Conservation (phyloP, 305 asterid species). For the Solanum hybrid region DNA sequence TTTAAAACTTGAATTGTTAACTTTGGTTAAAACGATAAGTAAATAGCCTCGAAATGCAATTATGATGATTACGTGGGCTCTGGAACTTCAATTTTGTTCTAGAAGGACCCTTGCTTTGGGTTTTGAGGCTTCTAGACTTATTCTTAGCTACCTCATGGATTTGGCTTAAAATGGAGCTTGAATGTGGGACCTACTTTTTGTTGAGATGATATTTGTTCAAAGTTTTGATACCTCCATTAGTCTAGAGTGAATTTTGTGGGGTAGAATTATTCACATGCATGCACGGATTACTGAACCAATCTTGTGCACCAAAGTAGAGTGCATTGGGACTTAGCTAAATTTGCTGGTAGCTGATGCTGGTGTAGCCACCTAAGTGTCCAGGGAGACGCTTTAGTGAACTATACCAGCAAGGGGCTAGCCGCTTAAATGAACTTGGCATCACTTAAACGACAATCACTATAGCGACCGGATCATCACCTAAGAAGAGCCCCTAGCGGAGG, state of each 20-base stretch:
- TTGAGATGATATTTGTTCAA: neutral
- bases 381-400: neutral
- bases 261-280: neutral
- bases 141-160: neutral
- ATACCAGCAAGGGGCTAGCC: neutral
- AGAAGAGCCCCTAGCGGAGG: neutral
- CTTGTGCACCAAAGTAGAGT: neutral
- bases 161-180: neutral
- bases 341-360: neutral
- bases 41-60: neutral
- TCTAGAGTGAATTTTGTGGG: neutral
- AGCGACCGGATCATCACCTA: neutral
- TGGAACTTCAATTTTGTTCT: neutral
- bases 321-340: neutral
- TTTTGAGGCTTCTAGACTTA: neutral
- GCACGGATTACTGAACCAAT: neutral
- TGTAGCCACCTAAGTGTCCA: neutral
- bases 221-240: neutral
- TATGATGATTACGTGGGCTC: neutral
- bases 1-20: neutral
- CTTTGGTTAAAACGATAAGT: neutral
- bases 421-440: neutral
- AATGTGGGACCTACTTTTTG: neutral
- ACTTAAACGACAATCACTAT: neutral
- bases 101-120: neutral